A percentile compares a stretch with the other conserved stretches of the same genome.
phyloP scores from a whole-genome alignment of 2,329 filamentous ascomycete species.

The Sporothrix luriei region DNA sequence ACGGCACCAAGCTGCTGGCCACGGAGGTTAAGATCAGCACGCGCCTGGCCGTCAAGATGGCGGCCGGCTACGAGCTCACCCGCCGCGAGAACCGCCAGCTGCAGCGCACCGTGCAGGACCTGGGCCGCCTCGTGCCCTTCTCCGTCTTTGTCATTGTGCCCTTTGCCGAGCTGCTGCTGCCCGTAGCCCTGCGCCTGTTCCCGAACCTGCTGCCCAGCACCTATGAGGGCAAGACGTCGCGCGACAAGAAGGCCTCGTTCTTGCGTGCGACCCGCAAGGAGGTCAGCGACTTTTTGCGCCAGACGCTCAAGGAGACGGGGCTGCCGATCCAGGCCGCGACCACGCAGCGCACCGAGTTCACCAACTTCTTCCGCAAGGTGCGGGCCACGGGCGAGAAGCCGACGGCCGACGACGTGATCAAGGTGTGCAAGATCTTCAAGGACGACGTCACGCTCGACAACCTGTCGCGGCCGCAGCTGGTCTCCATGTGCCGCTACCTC shows the following conservation, averaged over 20 bases:
- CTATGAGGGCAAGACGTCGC: constrained; percentile 88
- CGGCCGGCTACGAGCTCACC: constrained; percentile 93
- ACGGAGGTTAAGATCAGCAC: constrained; percentile 93
- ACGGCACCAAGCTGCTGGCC: constrained; percentile 91
- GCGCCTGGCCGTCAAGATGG: constrained; percentile 92
- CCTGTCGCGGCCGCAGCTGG: constrained; percentile 88
- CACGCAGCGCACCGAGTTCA: constrained; percentile 89
- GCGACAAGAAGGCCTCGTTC: constrained; percentile 81
- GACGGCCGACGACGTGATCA: constrained; percentile 88
- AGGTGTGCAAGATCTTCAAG: constrained; percentile 98
- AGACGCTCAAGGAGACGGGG: constrained; percentile 90
- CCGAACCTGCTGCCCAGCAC: constrained; percentile 97
- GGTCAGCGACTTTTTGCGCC: constrained; percentile 84
- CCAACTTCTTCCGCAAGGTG: constrained; percentile 96
- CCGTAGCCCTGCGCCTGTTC: constrained; percentile 90
- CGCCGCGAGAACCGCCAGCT: constrained; percentile 91
- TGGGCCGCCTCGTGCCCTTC: constrained; percentile 90
- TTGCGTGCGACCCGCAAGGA: constrained; percentile 88
- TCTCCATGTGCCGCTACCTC: constrained; percentile 98
- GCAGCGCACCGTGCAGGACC: constrained; percentile 88
- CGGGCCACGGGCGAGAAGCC: constrained; percentile 88
- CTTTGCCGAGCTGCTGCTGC: constrained; percentile 89
- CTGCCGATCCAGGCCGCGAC: constrained; percentile 81
- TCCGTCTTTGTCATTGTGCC: constrained; percentile 96
- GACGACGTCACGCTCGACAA: constrained; percentile 98